Percentiles rank a stretch among this genome's conserved stretches.
These are phyloP conservation scores for Cardamine chenopodiifolia DNA, from an alignment of 345 rosid genomes.

Conservation along the genomic window DNA sequence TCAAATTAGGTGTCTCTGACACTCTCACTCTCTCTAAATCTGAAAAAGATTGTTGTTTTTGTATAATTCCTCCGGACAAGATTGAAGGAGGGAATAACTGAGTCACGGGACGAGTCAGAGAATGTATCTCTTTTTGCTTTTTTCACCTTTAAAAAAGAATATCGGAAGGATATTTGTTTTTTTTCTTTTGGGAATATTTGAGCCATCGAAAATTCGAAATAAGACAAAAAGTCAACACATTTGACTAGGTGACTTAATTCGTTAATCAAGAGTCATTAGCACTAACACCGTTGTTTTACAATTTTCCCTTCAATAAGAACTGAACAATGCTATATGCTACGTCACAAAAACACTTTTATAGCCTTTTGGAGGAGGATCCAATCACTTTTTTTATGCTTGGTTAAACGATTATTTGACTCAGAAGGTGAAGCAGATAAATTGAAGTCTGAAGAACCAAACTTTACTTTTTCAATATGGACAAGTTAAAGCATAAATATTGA, in stretches of 20 bases:
- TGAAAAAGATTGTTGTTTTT: constrained; percentile 3
- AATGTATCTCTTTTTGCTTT: constrained; percentile 17
- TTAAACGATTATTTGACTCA: neutral
- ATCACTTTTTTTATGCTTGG: neutral
- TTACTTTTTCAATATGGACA: neutral
- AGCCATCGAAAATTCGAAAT: neutral
- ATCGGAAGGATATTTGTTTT: constrained; percentile 30
- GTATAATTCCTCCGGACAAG: constrained; percentile 26
- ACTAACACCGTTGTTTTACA: neutral
- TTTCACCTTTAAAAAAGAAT: constrained; percentile 2
- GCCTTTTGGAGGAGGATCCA: constrained; percentile 8
- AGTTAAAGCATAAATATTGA: neutral
- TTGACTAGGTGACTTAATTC: constrained; percentile 19
- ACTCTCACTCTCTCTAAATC: constrained; percentile 41
- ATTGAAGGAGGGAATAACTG: constrained; percentile 25
- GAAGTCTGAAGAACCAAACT: neutral
- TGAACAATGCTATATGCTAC: neutral
- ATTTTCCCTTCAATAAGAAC: neutral
- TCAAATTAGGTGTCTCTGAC: constrained; percentile 6
- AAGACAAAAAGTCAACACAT: constrained; percentile 33
- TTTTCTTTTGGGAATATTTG: constrained; percentile 27
- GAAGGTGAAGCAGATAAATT: neutral
- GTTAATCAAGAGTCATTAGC: constrained; percentile 10
- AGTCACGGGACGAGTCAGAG: constrained; percentile 45
- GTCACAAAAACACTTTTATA: neutral